These are phyloP conservation scores for Backusella westeae DNA, from an alignment of 192 early-diverging fungal genomes.

Conservation along the genomic window DNA sequence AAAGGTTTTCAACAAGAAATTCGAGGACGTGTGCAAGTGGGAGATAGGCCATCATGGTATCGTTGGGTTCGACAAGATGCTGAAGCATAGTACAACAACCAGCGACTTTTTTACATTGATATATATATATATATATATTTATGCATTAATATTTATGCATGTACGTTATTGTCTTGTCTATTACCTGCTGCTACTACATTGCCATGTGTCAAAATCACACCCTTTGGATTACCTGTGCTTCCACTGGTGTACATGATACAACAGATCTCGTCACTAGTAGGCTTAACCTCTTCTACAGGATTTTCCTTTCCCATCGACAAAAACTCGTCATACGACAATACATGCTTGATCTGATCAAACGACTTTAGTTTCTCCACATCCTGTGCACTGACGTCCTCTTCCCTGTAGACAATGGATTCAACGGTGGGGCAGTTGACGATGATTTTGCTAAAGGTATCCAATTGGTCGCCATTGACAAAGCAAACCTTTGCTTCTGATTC, in stretches of 20 bases:
- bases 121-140: slow-evolving; percentile 10
- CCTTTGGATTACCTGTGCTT: slow-evolving; percentile 91
- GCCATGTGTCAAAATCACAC: slow-evolving; percentile 80
- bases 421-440: slow-evolving; percentile 53
- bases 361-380: slow-evolving; percentile 47
- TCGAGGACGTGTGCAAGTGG: slow-evolving; percentile 79
- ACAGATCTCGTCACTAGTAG: slow-evolving; percentile 65
- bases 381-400: slow-evolving; percentile 48
- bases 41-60: slow-evolving; percentile 75
- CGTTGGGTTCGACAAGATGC: slow-evolving; percentile 46
- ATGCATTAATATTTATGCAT: background rate
- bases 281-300: slow-evolving; percentile 61
- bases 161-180: background rate
- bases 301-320: slow-evolving; percentile 58
- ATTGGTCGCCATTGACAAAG: slow-evolving; percentile 72
- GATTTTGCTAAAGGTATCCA: slow-evolving; percentile 61
- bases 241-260: slow-evolving; percentile 92
- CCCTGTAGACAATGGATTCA: slow-evolving; percentile 67
- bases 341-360: slow-evolving; percentile 46
- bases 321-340: slow-evolving; percentile 69
- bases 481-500: slow-evolving; percentile 70
- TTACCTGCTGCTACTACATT: slow-evolving; percentile 78
- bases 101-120: slow-evolving; percentile 39
- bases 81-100: slow-evolving; percentile 56
- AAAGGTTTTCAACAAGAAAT: slow-evolving; percentile 49